Percentiles rank a stretch among this genome's conserved stretches.
phyloP scores from a whole-genome alignment of 331 rosid species.

The Rhamnella rubrinervis region DNA sequence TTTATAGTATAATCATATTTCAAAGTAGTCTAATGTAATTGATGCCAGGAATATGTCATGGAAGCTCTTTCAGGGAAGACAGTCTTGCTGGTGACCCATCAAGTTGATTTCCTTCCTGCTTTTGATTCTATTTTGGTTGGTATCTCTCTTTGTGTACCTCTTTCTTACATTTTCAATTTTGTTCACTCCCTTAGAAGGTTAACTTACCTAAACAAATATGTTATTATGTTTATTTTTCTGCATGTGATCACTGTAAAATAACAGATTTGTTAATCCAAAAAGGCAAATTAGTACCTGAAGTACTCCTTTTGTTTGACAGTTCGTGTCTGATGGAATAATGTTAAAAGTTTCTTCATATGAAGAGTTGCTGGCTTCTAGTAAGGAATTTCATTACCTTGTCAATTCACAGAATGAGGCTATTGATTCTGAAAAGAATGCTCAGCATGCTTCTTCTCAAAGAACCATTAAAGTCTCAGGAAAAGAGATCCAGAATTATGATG shows the following conservation, averaged over 20 bases:
- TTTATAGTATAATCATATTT: too few species aligned
- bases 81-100: conserved; percentile 66
- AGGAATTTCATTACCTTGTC: conserved; percentile 56
- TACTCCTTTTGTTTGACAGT: conserved; percentile 22
- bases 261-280: too few species aligned
- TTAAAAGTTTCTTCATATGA: conserved; percentile 43
- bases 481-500: conserved; percentile 27
- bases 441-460: conserved; percentile 12
- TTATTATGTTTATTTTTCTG: too few species aligned
- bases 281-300: neutral
- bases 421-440: conserved; percentile 14
- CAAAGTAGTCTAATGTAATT: neutral
- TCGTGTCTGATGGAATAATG: conserved; percentile 50
- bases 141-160: neutral
- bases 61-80: conserved; percentile 54
- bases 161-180: too few species aligned
- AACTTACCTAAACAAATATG: too few species aligned
- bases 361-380: conserved; percentile 38
- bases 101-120: conserved; percentile 63
- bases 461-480: neutral
- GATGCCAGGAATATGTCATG: conserved; percentile 53
- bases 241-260: too few species aligned
- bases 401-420: conserved; percentile 55
- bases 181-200: too few species aligned
- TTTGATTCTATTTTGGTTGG: conserved; percentile 55